phyloP scores from a whole-genome alignment of 2,329 filamentous ascomycete species.

The Rugonectria rugulosa region DNA sequence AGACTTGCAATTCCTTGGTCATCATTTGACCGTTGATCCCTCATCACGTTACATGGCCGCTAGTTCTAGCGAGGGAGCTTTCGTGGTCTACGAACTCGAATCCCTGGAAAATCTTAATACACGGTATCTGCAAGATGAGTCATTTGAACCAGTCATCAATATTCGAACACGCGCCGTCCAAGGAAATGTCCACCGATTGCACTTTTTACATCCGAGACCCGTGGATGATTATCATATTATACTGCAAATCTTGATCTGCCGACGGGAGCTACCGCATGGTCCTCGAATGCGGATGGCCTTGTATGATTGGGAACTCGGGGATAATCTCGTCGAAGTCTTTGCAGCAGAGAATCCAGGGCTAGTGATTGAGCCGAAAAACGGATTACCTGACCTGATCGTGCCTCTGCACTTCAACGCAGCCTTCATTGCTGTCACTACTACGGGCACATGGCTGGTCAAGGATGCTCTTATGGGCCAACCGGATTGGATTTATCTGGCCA shows the following conservation, averaged over 20 bases:
- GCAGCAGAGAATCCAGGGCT: constrained; percentile 55
- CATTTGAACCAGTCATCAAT: constrained; percentile 65
- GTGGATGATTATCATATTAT: constrained; percentile 78
- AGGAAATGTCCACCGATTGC: constrained; percentile 84
- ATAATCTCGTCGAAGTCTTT: constrained; percentile 55
- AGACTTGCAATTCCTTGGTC: constrained; percentile 66
- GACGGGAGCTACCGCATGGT: constrained; percentile 49
- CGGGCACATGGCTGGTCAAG: constrained; percentile 63
- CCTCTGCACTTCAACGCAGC: constrained; percentile 75
- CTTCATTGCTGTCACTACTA: constrained; percentile 72
- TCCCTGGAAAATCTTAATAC: constrained; percentile 58
- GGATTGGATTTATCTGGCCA: constrained; percentile 53
- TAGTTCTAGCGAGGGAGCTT: constrained; percentile 72
- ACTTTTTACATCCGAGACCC: constrained; percentile 78
- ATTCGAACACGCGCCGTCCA: constrained; percentile 58
- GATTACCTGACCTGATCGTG: constrained; percentile 73
- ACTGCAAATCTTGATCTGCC: constrained; percentile 62
- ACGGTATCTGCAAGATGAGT: constrained; percentile 55
- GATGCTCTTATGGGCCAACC: constrained; percentile 60
- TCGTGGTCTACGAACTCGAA: constrained; percentile 76
- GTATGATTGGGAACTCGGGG: constrained; percentile 67
- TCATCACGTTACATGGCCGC: constrained; percentile 74
- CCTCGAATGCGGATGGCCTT: constrained; percentile 56
- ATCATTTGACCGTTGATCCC: constrained; percentile 78
- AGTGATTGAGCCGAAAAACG: constrained; percentile 59